These are phyloP conservation scores for Lentinus polychrous DNA, from an alignment of 1,284 basidiomycete species.

Conservation along the genomic window DNA sequence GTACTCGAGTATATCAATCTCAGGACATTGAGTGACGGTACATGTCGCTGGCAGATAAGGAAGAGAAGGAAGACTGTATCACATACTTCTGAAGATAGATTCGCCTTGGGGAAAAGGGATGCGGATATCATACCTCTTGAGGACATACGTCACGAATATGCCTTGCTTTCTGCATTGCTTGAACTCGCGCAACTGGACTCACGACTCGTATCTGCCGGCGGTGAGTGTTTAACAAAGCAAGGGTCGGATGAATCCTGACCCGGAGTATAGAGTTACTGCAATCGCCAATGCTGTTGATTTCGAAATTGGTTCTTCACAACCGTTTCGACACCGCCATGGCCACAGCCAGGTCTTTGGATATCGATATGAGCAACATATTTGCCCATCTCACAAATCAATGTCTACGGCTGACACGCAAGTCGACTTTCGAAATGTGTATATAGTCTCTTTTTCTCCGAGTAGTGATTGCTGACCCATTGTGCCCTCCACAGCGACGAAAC, in stretches of 20 bases:
- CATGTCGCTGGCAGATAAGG: slow-evolving; percentile 32
- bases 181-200: slow-evolving; percentile 64
- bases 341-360: slow-evolving; percentile 67
- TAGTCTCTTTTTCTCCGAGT: not conserved
- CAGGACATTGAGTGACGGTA: not conserved
- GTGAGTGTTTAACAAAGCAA: slow-evolving; percentile 21
- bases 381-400: slow-evolving; percentile 75
- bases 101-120: slow-evolving; percentile 71
- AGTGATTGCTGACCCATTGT: not conserved
- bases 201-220: slow-evolving; percentile 40
- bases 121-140: too few species aligned
- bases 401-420: slow-evolving; percentile 60
- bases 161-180: slow-evolving; percentile 73
- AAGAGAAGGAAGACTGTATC: slow-evolving; percentile 67
- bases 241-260: slow-evolving; percentile 4
- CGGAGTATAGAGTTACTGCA: slow-evolving; percentile 49
- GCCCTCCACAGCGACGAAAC: slow-evolving; percentile 47
- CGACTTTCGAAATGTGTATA: slow-evolving; percentile 48
- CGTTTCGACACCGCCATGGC: slow-evolving; percentile 78
- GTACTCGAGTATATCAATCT: slow-evolving; percentile 6
- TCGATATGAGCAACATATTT: slow-evolving; percentile 88
- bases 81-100: slow-evolving; percentile 81
- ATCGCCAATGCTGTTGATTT: slow-evolving; percentile 68
- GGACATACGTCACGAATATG: slow-evolving; percentile 84
- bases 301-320: slow-evolving; percentile 75